Evolutionary conservation across 768 basidiomycete genomes (phyloP).

Genomic region (Russula compacta): DNA sequence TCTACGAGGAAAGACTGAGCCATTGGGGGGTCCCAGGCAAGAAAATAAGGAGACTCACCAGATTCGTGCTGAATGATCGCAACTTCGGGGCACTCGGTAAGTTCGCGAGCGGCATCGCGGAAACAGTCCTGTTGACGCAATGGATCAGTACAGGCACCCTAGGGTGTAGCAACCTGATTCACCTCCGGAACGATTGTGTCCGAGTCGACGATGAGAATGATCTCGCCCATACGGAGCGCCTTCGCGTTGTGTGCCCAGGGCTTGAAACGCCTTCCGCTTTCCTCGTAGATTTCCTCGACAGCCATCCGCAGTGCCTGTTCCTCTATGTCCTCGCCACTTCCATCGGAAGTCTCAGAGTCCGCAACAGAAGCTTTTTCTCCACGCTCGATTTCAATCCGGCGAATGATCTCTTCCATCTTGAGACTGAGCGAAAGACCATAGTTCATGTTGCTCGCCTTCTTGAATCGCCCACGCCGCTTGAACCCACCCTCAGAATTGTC

Average conservation of each 20-base stretch:
- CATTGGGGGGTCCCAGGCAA: background rate
- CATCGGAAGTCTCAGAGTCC: constrained; percentile 29
- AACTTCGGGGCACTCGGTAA: constrained; percentile 72
- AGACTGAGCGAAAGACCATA: constrained; percentile 65
- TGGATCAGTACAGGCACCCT: too few relatives aligned
- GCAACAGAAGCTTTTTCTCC: constrained; percentile 28
- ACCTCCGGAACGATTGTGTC: constrained; percentile 73
- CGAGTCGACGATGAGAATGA: constrained; percentile 77
- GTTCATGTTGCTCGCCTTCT: constrained; percentile 93
- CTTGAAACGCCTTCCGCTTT: constrained; percentile 48
- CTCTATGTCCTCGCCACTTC: constrained; percentile 48
- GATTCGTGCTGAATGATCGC: constrained; percentile 89
- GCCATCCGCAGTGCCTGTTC: constrained; percentile 67
- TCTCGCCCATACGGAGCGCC: constrained; percentile 65
- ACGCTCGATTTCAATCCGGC: constrained; percentile 36
- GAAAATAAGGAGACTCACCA: constrained; percentile 30
- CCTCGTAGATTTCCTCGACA: constrained; percentile 60
- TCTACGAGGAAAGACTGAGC: constrained; percentile 31
- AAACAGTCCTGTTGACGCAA: constrained; percentile 59
- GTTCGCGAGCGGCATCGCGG: constrained; percentile 80
- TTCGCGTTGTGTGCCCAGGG: constrained; percentile 74
- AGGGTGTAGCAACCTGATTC: background rate
- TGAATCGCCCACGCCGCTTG: constrained; percentile 82
- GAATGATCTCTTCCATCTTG: constrained; percentile 44
- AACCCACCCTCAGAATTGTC: constrained; percentile 52